Conservation (phyloP, 2,329 filamentous ascomycete species). For the Alternaria panax region DNA sequence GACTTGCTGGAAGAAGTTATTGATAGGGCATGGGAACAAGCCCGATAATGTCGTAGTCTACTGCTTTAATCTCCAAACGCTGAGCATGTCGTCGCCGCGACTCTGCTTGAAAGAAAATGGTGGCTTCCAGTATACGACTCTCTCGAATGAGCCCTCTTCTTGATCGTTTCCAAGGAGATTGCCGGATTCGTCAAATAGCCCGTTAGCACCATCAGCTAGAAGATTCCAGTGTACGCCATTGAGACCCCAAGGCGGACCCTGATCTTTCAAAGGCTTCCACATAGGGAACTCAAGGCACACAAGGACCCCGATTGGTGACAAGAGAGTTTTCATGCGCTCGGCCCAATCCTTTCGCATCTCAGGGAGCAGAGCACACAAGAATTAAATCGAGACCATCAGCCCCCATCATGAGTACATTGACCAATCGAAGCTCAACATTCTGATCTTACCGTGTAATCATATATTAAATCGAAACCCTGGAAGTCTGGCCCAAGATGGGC, state of each 20-base stretch:
- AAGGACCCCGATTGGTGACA: slow-evolving; percentile 59
- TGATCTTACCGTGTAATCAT: slow-evolving; percentile 63
- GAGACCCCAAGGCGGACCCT: slow-evolving; percentile 77
- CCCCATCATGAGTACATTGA: background rate
- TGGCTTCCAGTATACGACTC: slow-evolving; percentile 22
- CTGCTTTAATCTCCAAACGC: slow-evolving; percentile 24
- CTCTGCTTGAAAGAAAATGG: slow-evolving; percentile 26
- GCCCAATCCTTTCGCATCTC: slow-evolving; percentile 63
- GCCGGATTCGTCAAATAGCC: slow-evolving; percentile 19
- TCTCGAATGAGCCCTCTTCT: slow-evolving; percentile 17
- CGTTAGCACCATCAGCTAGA: slow-evolving; percentile 19
- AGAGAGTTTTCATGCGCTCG: slow-evolving; percentile 60
- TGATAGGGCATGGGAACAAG: background rate
- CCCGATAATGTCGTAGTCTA: background rate
- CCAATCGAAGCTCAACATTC: background rate
- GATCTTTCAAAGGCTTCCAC: slow-evolving; percentile 67
- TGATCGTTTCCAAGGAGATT: slow-evolving; percentile 3
- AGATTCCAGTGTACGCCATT: slow-evolving; percentile 49
- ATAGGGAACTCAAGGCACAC: slow-evolving; percentile 78
- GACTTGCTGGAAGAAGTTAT: background rate
- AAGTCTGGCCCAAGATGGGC: slow-evolving; percentile 39
- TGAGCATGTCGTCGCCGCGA: slow-evolving; percentile 25
- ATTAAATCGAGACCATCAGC: slow-evolving; percentile 48
- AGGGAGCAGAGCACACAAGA: slow-evolving; percentile 66
- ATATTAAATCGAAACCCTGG: slow-evolving; percentile 63